Conservation (phyloP, 495 filamentous ascomycete genomes). For the Xylaria flabelliformis region DNA sequence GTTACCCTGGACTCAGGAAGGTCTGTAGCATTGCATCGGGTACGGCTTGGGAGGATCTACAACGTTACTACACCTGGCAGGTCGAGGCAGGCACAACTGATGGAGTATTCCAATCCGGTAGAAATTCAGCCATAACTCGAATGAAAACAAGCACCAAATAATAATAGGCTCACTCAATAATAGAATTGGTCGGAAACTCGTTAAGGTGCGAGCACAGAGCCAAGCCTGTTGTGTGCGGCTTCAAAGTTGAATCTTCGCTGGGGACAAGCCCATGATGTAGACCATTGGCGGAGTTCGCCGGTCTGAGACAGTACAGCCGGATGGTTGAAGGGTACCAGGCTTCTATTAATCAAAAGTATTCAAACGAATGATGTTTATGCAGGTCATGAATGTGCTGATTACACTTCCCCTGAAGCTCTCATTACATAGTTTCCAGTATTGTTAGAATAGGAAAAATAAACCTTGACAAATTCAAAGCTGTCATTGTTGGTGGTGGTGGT, state of each 20-base stretch:
- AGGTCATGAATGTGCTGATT: not conserved
- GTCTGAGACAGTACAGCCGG: not conserved
- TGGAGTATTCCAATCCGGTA: not conserved
- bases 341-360: not conserved
- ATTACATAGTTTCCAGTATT: not conserved
- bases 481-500: slow-evolving; percentile 61
- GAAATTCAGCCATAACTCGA: not conserved
- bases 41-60: not conserved
- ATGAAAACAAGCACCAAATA: not conserved
- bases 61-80: not conserved
- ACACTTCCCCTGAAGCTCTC: not conserved
- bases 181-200: not conserved
- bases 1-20: not conserved
- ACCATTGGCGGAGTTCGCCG: not conserved
- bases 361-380: not conserved
- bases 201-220: not conserved
- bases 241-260: not conserved
- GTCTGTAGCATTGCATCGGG: not conserved
- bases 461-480: slow-evolving; percentile 47
- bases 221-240: not conserved
- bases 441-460: not conserved
- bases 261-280: not conserved
- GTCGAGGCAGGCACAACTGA: not conserved
- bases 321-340: not conserved
- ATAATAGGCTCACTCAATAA: not conserved